Evolutionary conservation across 2,329 filamentous ascomycete genomes (phyloP).

Genomic region (Fusarium brachygibbosum): DNA sequence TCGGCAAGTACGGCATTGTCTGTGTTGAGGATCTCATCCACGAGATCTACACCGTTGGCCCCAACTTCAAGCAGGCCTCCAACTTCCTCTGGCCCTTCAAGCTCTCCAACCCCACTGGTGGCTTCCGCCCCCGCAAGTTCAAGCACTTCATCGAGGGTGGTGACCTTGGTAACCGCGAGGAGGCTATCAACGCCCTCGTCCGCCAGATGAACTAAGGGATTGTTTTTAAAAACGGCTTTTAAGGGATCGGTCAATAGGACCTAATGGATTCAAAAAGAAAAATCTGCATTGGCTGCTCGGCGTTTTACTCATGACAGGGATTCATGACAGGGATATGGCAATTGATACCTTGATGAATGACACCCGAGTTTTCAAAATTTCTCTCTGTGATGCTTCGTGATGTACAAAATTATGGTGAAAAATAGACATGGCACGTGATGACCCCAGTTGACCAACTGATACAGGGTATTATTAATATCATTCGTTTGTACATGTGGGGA

Average conservation of each 20-base stretch:
- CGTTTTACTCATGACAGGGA: slow-evolving; percentile 57
- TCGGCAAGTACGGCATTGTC: slow-evolving; percentile 98
- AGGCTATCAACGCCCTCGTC: slow-evolving; percentile 96
- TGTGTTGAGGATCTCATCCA: slow-evolving; percentile 99
- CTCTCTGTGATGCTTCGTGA: slow-evolving; percentile 35
- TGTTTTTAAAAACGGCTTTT: slow-evolving; percentile 37
- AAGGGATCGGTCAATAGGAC: slow-evolving; percentile 49
- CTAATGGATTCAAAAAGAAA: slow-evolving; percentile 50
- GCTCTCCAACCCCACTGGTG: slow-evolving; percentile 97
- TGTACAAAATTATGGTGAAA: neutral
- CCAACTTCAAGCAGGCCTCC: slow-evolving; percentile 99
- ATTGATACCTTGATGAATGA: slow-evolving; percentile 60
- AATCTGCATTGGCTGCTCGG: slow-evolving; percentile 56
- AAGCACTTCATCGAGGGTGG: slow-evolving; percentile 99
- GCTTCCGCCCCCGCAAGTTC: slow-evolving; percentile 97
- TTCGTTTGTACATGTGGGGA: slow-evolving; percentile 21
- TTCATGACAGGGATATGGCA: slow-evolving; percentile 56
- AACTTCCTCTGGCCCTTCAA: slow-evolving; percentile 99
- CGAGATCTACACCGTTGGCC: slow-evolving; percentile 98
- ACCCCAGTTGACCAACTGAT: neutral
- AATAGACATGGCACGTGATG: neutral
- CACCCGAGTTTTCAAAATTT: slow-evolving; percentile 54
- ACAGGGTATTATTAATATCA: slow-evolving; percentile 40
- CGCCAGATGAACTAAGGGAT: slow-evolving; percentile 93
- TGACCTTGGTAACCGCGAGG: slow-evolving; percentile 98